Base-by-base conservation (phyloP, 768 basidiomycete species). In the Trametes sanguinea region DNA sequence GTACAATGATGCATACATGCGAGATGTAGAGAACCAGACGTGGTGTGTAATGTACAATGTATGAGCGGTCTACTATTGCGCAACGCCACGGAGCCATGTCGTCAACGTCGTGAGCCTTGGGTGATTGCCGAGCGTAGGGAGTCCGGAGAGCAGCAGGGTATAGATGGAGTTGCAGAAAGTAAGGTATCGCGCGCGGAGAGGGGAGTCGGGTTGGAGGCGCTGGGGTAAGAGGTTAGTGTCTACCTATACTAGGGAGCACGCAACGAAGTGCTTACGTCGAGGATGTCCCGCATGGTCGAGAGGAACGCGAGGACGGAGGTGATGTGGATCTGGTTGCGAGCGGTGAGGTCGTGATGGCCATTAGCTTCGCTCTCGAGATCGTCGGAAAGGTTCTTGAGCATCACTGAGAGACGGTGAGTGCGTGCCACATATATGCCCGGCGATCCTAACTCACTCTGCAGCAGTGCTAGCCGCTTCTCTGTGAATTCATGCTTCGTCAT, bases 231-330 rank as follows among this genome's bases (percentile, higher is more conserved):
- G 22, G 22, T 51, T 1, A 39, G 37, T 45, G 33, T 14, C 22
- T 37, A 33, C 5, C 33, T 11, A 8, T 5, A 16, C 7, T 6
- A 13, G 6, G 13, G 40, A 16, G 16, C 1, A 32, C 16, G 4
- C 4, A 9, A 22, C 3, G 27, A 37, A 11, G 35, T 11, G 39
- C 66, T 32, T 65, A 85, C 86, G 70, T 74, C 69, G 60, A 76
- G 74, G 42, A 78, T 78, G 33, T 77, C 76, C 22, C 81, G 74
- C 83, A 89, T 84, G 2, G 80, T 72, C 22, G 81, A 78, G 32
- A 87, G 74, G 73, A 86, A 78, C 39, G 66, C 74, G 5, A 79
- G 74, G 50, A 80, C 73, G 52, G 78, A 74, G 4, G 78, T 77
- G 14, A 79, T 66, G 46, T 78, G 81, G 17, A 60, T 67, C 57